Conservation (phyloP, 139 green algal genomes). For the Trebouxia sp. region DNA sequence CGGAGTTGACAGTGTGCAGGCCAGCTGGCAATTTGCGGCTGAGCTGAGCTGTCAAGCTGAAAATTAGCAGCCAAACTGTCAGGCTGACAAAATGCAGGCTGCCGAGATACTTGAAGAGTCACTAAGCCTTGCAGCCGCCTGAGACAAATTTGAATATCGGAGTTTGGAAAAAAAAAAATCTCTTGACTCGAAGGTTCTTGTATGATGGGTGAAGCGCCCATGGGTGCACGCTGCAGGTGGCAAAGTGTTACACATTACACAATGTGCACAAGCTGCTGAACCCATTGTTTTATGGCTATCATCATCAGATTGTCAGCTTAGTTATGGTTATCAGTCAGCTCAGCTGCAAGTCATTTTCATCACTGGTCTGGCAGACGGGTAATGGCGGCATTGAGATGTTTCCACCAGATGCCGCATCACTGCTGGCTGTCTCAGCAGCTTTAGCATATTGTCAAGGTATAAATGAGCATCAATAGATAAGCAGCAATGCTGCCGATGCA, state of each 20-base stretch:
- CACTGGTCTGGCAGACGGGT: conserved; percentile 11
- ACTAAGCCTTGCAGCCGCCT: no score
- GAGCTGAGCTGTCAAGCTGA: no score
- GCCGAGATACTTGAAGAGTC: no score
- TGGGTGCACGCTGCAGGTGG: background rate
- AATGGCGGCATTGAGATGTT: conserved; percentile 15
- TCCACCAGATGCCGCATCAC: conserved; percentile 10
- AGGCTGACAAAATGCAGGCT: no score
- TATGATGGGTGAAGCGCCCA: no score
- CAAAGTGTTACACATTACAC: conserved; percentile 5
- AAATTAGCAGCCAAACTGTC: no score
- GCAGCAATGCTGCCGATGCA: background rate
- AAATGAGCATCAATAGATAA: conserved; percentile 17
- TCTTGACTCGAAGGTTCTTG: no score
- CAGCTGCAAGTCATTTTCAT: conserved; percentile 22
- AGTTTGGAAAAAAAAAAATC: no score
- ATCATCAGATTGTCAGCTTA: conserved; percentile 21
- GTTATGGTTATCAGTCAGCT: conserved; percentile 16
- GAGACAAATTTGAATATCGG: no score
- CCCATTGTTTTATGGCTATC: conserved; percentile 15
- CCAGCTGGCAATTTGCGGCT: no score
- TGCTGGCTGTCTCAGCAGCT: conserved; percentile 16
- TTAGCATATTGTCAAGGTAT: conserved; percentile 10
- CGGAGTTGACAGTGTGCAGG: no score
- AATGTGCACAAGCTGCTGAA: conserved; percentile 19